phyloP scores from a whole-genome alignment of 2,329 filamentous ascomycete genomes.

The Penicillium brevicompactum region DNA sequence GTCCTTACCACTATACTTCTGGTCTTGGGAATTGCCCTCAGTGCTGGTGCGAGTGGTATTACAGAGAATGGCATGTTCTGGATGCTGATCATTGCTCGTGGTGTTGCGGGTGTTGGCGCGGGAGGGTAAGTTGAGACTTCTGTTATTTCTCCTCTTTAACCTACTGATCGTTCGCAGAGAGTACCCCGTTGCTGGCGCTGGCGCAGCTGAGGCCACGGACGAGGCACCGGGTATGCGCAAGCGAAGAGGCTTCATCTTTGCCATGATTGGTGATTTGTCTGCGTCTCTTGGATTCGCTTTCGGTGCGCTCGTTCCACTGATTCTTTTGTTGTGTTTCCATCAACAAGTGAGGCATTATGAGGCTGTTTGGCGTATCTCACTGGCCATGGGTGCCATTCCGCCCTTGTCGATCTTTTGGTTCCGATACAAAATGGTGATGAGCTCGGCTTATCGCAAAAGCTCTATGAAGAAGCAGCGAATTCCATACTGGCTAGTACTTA shows the following conservation, averaged over 20 bases:
- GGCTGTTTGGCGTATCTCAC: slow-evolving; percentile 54
- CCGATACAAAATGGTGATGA: slow-evolving; percentile 55
- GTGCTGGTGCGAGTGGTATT: slow-evolving; percentile 49
- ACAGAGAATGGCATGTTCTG: slow-evolving; percentile 36
- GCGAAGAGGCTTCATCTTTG: slow-evolving; percentile 58
- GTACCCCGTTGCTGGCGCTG: slow-evolving; percentile 57
- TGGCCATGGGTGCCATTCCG: slow-evolving; percentile 54
- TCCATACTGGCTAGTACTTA: slow-evolving; percentile 53
- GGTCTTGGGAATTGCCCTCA: slow-evolving; percentile 51
- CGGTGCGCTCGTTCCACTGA: slow-evolving; percentile 52
- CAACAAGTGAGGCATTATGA: slow-evolving; percentile 45
- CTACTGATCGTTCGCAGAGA: slow-evolving; percentile 35
- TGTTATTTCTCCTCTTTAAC: background rate
- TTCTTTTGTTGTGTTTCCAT: slow-evolving; percentile 54
- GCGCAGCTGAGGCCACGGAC: slow-evolving; percentile 55
- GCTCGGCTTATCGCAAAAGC: slow-evolving; percentile 52
- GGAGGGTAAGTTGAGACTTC: slow-evolving; percentile 30
- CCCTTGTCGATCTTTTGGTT: slow-evolving; percentile 58
- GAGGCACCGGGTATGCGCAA: slow-evolving; percentile 50
- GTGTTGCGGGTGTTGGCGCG: slow-evolving; percentile 49
- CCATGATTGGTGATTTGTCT: slow-evolving; percentile 57
- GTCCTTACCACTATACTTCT: slow-evolving; percentile 52
- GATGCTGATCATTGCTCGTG: slow-evolving; percentile 46
- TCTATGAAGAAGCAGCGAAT: slow-evolving; percentile 49
- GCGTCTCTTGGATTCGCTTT: slow-evolving; percentile 55